Base-by-base conservation (phyloP, 345 rosid genomes). In the Sonneratia caseolaris region DNA sequence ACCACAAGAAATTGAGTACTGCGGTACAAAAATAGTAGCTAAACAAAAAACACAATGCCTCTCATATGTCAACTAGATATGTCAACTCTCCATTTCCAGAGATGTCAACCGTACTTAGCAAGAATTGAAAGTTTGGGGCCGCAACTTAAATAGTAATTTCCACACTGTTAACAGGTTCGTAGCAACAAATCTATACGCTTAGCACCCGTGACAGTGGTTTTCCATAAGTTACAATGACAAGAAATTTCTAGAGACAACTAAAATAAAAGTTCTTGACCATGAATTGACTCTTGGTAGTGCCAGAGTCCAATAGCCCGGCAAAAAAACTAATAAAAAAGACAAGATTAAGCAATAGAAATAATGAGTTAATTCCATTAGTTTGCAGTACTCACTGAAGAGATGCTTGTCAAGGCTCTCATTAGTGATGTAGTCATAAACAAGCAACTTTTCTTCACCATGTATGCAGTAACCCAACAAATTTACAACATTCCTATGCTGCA, bases 401-500 rank as follows among this genome's bases (percentile, higher is more conserved):
- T 81, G 70, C 84, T 92, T 96, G 86, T 96, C 99, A 2, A 92
- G 93, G 82, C 99, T 96, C 82, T 96, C 96, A 32, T 96, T 80
- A 1, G 73, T 27, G 32, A 96, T 86, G 56, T 89, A 96, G 76
- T 96, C 99, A 21, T 96, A 96, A 64, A 96, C 97, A 82, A 96
- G 79, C 74, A 96, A 91, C 79, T 96, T 96, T 73, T 96, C 97
- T 4, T 36, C 51, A n/a, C 91, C 96, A 40, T 89, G 92, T 1
- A 80, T 84, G 16, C 99, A 96, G 73, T 92, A 96, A 4, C 99
- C 99, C 75, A 86, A 81, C 36, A 96, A 83, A 81, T 86, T 96
- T 27, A 96, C 99, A 27, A 96, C 87, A 80, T 96, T 96, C 45
- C 91, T 86, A 80, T 96, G 99, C 81, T 96, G 98, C 48, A 96